These are phyloP conservation scores for Cotoneaster glaucophyllus DNA, from an alignment of 306 rosid species.

Conservation along the genomic window DNA sequence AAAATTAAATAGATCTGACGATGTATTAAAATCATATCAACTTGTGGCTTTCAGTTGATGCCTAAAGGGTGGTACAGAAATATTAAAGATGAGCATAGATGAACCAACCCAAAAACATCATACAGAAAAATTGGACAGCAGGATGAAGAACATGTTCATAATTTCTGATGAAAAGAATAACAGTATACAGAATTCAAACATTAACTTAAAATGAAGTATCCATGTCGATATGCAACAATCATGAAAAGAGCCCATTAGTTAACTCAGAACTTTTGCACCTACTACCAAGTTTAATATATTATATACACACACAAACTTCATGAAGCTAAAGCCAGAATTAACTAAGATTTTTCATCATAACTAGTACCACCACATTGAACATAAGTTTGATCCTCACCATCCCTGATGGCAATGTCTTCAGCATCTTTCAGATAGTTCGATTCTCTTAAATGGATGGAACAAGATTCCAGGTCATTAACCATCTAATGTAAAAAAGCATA, in stretches of 20 bases:
- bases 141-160: neutral
- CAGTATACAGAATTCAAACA: neutral
- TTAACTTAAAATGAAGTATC: neutral
- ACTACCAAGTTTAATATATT: neutral
- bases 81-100: neutral
- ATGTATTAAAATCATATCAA: neutral
- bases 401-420: constrained; percentile 16
- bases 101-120: neutral
- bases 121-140: neutral
- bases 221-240: neutral
- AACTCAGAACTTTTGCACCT: neutral
- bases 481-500: constrained; percentile 40
- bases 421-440: constrained; percentile 34
- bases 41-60: neutral
- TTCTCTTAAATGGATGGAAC: constrained; percentile 44
- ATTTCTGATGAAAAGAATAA: neutral
- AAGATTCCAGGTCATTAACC: constrained; percentile 60
- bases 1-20: neutral
- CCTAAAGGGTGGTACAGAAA: neutral
- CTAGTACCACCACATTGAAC: neutral
- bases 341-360: neutral
- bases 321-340: neutral
- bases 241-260: neutral
- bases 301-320: neutral
- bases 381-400: constrained; percentile 38